These are phyloP conservation scores for Microdochium nivale DNA, from an alignment of 2,329 filamentous ascomycete species.

Conservation along the genomic window DNA sequence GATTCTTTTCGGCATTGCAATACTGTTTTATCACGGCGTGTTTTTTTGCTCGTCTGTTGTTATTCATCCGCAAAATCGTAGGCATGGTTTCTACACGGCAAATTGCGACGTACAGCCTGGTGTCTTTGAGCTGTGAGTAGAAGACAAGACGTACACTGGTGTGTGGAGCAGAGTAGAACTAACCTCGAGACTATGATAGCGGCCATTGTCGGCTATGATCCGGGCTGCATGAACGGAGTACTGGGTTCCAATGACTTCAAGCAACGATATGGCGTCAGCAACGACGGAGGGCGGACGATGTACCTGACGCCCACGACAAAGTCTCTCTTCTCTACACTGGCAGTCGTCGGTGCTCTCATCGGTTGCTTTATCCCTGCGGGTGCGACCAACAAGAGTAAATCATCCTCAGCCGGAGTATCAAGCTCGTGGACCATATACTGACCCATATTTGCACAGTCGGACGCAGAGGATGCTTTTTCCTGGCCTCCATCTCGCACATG, in stretches of 20 bases:
- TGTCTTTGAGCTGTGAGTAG: not conserved
- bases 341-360: not conserved
- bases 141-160: too few species aligned
- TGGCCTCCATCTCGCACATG: not conserved
- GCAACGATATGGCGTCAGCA: not conserved
- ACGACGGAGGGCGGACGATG: not conserved
- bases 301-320: not conserved
- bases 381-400: not conserved
- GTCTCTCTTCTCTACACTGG: not conserved
- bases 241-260: not conserved
- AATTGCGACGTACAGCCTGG: not conserved
- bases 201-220: not conserved
- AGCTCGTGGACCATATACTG: not conserved
- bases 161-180: too few species aligned
- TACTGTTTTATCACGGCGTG: not conserved
- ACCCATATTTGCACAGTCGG: not conserved
- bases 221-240: not conserved
- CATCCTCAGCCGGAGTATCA: not conserved
- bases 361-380: not conserved
- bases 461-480: not conserved
- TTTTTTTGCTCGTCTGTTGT: not conserved
- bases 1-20: not conserved
- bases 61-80: not conserved
- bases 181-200: not conserved
- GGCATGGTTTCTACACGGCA: not conserved